A percentile compares a stretch with the other conserved stretches of the same genome.
phyloP scores from a whole-genome alignment of 306 rosid species.

The Morella rubra region DNA sequence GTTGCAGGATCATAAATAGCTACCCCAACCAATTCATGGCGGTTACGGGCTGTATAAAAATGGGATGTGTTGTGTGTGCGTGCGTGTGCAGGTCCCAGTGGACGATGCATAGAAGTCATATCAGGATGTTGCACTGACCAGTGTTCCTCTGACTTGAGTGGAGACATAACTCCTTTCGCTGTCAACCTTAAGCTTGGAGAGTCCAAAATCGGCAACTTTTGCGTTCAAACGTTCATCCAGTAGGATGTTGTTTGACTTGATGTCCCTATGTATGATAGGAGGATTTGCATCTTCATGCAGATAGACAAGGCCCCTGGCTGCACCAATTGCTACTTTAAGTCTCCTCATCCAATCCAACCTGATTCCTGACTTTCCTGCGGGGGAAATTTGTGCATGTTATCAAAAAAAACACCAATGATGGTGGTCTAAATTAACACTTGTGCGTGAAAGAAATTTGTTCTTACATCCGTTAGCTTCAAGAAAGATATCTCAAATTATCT shows the following conservation, averaged over 20 bases:
- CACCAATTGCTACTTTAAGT: conserved; percentile 48
- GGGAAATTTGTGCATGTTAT: not conserved
- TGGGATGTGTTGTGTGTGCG: no score
- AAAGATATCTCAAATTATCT: not conserved
- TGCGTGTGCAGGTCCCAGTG: no score
- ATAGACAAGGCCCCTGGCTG: conserved; percentile 75
- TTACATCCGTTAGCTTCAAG: not conserved
- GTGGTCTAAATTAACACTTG: not conserved
- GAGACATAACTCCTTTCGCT: conserved; percentile 51
- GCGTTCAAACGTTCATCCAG: conserved; percentile 63
- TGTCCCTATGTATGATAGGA: conserved; percentile 78
- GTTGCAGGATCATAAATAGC: not conserved
- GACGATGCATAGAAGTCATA: no score
- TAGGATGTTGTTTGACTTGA: conserved; percentile 76
- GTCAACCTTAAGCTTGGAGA: conserved; percentile 65
- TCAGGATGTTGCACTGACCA: conserved; percentile 28
- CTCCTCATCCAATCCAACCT: conserved; percentile 47
- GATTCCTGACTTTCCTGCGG: conserved; percentile 41
- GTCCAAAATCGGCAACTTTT: conserved; percentile 85
- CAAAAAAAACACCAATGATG: not conserved
- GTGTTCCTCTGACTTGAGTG: conserved; percentile 65
- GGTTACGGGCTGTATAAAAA: not conserved
- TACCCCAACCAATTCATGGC: not conserved
- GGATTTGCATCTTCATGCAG: conserved; percentile 80
- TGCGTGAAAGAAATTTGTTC: not conserved